A percentile compares a stretch with the other conserved stretches of the same genome.
phyloP scores from a whole-genome alignment of 23 red algal genomes.

The Chondrus crispus region DNA sequence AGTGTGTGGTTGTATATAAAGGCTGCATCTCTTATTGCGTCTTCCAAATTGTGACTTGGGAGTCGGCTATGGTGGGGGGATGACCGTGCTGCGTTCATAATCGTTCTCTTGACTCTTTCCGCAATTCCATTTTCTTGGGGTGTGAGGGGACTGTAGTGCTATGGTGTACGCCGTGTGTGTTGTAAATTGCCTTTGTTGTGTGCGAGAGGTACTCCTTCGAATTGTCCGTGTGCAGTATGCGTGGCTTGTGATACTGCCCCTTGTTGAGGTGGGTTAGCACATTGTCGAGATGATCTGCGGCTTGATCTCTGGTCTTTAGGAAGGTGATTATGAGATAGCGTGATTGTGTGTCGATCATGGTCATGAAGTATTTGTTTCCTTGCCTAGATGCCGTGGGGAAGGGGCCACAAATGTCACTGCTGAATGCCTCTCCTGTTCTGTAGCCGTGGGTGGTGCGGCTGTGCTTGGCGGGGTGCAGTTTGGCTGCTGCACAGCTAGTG shows the following conservation, averaged over 20 bases:
- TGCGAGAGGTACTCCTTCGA: not conserved
- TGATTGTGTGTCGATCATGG: slow-evolving; percentile 18
- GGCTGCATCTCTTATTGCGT: not conserved
- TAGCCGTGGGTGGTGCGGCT: not conserved
- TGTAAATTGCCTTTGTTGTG: not conserved
- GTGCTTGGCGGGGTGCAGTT: not conserved
- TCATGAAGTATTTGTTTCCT: slow-evolving; percentile 5
- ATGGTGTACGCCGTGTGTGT: not conserved
- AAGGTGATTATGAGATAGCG: not conserved
- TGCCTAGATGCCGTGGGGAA: not conserved
- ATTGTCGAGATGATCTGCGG: not conserved
- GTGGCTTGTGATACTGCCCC: not conserved
- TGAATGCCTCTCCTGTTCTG: not conserved
- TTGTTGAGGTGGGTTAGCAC: not conserved
- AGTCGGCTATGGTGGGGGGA: not conserved
- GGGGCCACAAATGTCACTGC: not conserved
- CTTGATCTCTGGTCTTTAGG: not conserved
- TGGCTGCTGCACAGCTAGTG: not conserved
- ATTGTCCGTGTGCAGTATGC: not conserved
- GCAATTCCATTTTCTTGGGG: slow-evolving; percentile 26
- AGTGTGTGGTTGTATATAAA: slow-evolving; percentile 25
- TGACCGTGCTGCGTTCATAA: not conserved
- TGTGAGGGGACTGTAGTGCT: not conserved
- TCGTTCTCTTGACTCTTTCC: slow-evolving; percentile 24
- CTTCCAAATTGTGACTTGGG: not conserved